Conservation (phyloP, 805 yeast species). For the Isabelozyma heimii region DNA sequence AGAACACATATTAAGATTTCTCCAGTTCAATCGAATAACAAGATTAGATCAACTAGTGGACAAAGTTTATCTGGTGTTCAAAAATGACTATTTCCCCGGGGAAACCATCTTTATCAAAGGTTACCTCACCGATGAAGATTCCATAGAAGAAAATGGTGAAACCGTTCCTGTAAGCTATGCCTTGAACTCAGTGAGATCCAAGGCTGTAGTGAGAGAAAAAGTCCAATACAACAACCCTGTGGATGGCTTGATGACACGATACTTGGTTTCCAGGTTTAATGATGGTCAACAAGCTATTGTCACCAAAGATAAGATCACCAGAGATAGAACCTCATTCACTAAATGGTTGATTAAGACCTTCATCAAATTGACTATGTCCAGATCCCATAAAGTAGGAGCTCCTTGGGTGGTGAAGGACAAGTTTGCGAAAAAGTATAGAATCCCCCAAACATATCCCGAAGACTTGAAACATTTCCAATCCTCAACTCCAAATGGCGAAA, state of each 20-base stretch:
- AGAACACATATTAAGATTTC: slow-evolving; percentile 83
- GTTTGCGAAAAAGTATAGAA: slow-evolving; percentile 67
- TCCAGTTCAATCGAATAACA: slow-evolving; percentile 79
- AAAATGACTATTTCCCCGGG: slow-evolving; percentile 86
- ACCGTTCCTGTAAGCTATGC: neutral
- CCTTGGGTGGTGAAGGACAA: slow-evolving; percentile 92
- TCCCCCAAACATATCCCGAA: slow-evolving; percentile 58
- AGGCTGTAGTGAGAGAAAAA: slow-evolving; percentile 78
- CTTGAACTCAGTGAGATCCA: slow-evolving; percentile 22
- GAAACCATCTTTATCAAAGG: slow-evolving; percentile 69
- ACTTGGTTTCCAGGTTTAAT: slow-evolving; percentile 61
- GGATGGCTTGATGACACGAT: slow-evolving; percentile 48
- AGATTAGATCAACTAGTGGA: slow-evolving; percentile 87
- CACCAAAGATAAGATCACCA: slow-evolving; percentile 66
- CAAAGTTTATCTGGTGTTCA: slow-evolving; percentile 73
- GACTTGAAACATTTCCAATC: slow-evolving; percentile 43
- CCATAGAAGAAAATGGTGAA: neutral
- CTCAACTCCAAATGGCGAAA: slow-evolving; percentile 31
- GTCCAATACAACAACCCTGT: slow-evolving; percentile 64
- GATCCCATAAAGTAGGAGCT: slow-evolving; percentile 84
- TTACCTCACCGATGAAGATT: slow-evolving; percentile 3
- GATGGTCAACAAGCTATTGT: slow-evolving; percentile 62
- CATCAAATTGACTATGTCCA: slow-evolving; percentile 70
- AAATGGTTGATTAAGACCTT: slow-evolving; percentile 89
- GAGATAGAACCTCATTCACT: slow-evolving; percentile 86